Conservation (phyloP, 345 rosid genomes). For the Atalantia buxifolia region DNA sequence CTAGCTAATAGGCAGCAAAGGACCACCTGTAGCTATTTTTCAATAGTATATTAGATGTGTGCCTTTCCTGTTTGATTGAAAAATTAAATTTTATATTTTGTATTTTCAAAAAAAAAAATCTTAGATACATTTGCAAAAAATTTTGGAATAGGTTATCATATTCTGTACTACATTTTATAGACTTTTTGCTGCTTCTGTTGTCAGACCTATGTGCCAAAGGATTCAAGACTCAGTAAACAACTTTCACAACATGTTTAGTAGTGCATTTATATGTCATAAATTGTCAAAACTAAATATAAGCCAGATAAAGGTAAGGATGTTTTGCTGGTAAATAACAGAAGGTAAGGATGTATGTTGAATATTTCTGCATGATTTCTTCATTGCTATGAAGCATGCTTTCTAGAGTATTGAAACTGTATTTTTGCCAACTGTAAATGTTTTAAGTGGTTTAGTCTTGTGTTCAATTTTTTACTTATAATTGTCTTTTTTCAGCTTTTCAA, state of each 20-base stretch:
- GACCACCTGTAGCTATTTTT: neutral
- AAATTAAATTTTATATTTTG: neutral
- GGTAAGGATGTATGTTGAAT: neutral
- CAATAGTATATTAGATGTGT: neutral
- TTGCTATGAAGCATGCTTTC: neutral
- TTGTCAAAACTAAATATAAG: neutral
- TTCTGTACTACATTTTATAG: neutral
- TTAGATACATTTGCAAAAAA: no score
- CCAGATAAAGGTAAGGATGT: neutral
- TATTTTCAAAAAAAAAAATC: neutral
- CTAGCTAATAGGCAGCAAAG: neutral
- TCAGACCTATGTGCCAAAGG: neutral
- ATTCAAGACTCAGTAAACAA: neutral
- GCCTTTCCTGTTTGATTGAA: neutral
- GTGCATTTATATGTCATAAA: neutral
- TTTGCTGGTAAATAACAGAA: neutral
- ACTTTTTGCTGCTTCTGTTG: neutral
- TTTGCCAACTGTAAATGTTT: neutral
- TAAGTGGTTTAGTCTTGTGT: neutral
- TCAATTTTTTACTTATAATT: neutral
- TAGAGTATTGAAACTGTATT: neutral
- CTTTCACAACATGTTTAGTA: neutral
- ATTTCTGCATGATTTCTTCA: neutral
- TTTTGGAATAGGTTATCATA: neutral
- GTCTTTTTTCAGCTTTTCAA: slow-evolving; percentile 61